A percentile compares a stretch with the other conserved stretches of the same genome.
Conservation (phyloP, 1,139 yeast genomes). For the Diutina rugosa region DNA sequence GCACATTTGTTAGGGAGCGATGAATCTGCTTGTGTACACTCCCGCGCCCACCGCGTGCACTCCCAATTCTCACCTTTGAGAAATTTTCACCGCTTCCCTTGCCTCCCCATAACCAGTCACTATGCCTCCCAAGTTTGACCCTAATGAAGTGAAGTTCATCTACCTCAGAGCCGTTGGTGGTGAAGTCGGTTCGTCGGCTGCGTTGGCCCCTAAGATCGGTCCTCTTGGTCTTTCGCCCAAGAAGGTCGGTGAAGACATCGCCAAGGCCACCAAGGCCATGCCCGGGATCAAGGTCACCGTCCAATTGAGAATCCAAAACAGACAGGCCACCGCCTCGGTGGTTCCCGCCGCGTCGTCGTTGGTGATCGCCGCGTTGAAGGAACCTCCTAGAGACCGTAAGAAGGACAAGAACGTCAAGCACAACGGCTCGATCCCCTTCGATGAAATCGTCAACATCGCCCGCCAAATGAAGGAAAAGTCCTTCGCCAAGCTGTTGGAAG, state of each 20-base stretch:
- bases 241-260: slow-evolving; percentile 99
- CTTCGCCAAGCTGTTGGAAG: slow-evolving; percentile 93
- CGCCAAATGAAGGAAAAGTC: slow-evolving; percentile 97
- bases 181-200: slow-evolving; percentile 99
- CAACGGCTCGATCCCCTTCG: slow-evolving; percentile 97
- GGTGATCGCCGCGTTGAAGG: slow-evolving; percentile 98
- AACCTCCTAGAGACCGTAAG: slow-evolving; percentile 99
- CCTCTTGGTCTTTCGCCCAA: slow-evolving; percentile 99
- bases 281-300: slow-evolving; percentile 99
- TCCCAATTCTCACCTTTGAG: background rate
- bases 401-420: slow-evolving; percentile 99
- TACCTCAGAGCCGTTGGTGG: slow-evolving; percentile 99
- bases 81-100: background rate
- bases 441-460: slow-evolving; percentile 94
- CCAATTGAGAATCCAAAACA: slow-evolving; percentile 97
- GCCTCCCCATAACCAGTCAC: slow-evolving; percentile 7
- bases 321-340: slow-evolving; percentile 98
- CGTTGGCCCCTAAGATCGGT: slow-evolving; percentile 99
- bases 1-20: background rate
- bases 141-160: slow-evolving; percentile 95
- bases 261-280: slow-evolving; percentile 98
- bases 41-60: background rate
- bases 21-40: background rate
- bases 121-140: slow-evolving; percentile 98
- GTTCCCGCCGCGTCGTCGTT: slow-evolving; percentile 99